phyloP scores from a whole-genome alignment of 106 monocot genomes.

The Phalaenopsis aphrodite region DNA sequence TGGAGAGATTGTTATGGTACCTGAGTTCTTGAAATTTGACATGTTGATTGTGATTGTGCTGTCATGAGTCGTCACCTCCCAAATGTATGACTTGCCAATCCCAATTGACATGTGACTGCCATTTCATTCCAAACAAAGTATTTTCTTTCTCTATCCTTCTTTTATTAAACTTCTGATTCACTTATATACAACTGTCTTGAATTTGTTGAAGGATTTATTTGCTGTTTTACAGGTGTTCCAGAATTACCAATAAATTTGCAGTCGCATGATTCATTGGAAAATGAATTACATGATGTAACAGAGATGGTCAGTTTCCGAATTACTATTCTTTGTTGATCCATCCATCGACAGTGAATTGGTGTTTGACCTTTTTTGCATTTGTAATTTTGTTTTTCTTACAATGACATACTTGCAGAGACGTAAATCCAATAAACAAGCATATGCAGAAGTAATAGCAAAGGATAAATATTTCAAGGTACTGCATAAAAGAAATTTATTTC shows the following conservation, averaged over 20 bases:
- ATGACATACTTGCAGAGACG: conserved; percentile 29
- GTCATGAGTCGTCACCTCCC: not conserved
- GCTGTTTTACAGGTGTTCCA: conserved; percentile 16
- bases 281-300: conserved; percentile 24
- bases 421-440: conserved; percentile 88
- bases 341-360: not conserved
- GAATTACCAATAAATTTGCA: conserved; percentile 23
- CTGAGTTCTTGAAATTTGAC: not conserved
- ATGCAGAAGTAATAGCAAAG: conserved; percentile 77
- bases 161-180: not conserved
- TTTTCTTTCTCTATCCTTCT: not conserved
- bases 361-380: not conserved
- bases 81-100: not conserved
- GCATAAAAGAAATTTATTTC: not conserved
- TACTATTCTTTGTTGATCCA: not conserved
- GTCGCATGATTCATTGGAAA: conserved; percentile 18
- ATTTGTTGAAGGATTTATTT: not conserved
- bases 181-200: not conserved
- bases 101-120: not conserved
- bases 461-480: conserved; percentile 88
- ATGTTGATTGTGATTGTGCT: not conserved
- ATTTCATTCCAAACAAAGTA: not conserved
- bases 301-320: conserved; percentile 40
- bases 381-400: not conserved
- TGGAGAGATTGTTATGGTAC: not conserved